A percentile compares a stretch with the other conserved stretches of the same genome.
These are phyloP conservation scores for Begonia peltatifolia DNA, from an alignment of 306 rosid species.

Conservation along the genomic window DNA sequence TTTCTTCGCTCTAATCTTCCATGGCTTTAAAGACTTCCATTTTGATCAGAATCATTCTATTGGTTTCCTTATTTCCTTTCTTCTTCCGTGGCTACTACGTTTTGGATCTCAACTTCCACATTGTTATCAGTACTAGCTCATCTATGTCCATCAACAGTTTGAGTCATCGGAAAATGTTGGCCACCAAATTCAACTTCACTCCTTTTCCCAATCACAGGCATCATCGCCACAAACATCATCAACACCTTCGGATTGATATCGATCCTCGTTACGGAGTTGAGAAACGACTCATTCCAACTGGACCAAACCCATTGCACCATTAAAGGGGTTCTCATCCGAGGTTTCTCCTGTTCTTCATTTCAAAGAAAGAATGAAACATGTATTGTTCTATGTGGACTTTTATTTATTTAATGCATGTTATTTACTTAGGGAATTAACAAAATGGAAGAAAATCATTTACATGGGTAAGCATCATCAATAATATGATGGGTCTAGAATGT, in stretches of 20 bases:
- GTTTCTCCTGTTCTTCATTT: constrained; percentile 1
- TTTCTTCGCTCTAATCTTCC: constrained; percentile 7
- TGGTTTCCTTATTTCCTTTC: constrained; percentile 23
- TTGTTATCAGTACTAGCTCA: no score
- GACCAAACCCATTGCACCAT: constrained; percentile 95
- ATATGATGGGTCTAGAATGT: no score
- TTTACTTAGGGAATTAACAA: no score
- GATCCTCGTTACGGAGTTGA: constrained; percentile 64
- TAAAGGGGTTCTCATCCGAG: constrained; percentile 13
- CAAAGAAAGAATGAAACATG: no score
- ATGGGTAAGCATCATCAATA: no score
- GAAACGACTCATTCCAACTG: constrained; percentile 76
- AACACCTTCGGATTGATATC: constrained; percentile 12
- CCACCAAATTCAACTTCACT: constrained; percentile 34
- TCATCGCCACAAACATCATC: constrained; percentile 11
- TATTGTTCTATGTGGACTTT: no score
- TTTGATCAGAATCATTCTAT: constrained; percentile 26
- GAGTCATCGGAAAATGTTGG: constrained; percentile 26
- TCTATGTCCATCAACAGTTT: neutral
- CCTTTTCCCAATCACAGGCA: constrained; percentile 23
- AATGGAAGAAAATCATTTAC: no score
- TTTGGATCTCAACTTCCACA: constrained; percentile 1
- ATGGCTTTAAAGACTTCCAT: constrained; percentile 23
- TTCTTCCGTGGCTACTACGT: constrained; percentile 25
- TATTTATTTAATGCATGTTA: no score